Conservation (phyloP, 2,329 filamentous ascomycete genomes). For the Colletotrichum lindemuthianum region DNA sequence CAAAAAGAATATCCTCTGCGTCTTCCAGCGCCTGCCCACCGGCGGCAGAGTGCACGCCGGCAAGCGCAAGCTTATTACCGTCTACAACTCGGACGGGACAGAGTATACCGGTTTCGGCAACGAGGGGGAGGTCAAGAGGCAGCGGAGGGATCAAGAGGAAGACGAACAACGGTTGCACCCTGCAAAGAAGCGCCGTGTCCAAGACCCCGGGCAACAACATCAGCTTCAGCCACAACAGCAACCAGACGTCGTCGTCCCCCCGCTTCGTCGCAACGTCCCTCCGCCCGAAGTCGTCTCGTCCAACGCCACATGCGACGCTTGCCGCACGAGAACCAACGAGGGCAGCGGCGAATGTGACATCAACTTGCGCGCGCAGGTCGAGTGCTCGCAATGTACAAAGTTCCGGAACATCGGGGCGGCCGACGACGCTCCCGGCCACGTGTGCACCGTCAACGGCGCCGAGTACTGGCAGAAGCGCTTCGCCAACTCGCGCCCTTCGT, state of each 20-base stretch:
- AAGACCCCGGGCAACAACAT: too few relatives aligned
- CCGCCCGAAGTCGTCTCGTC: background rate
- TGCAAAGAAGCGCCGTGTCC: too few relatives aligned
- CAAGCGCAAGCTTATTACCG: too few relatives aligned
- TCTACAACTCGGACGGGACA: too few relatives aligned
- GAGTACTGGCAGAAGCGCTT: slow-evolving; percentile 32
- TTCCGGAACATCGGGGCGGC: slow-evolving; percentile 27
- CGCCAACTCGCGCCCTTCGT: slow-evolving; percentile 26
- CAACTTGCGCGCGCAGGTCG: slow-evolving; percentile 29
- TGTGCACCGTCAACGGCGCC: slow-evolving; percentile 22
- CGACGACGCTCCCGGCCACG: slow-evolving; percentile 24
- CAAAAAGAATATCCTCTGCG: too few relatives aligned
- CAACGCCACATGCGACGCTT: slow-evolving; percentile 24
- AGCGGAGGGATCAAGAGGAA: too few relatives aligned
- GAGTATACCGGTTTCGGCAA: too few relatives aligned
- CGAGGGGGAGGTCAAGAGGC: too few relatives aligned
- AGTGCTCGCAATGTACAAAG: slow-evolving; percentile 32
- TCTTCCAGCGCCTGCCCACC: too few relatives aligned
- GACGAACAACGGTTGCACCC: too few relatives aligned
- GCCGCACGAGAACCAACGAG: slow-evolving; percentile 4
- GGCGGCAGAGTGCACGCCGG: too few relatives aligned
- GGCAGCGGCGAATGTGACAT: slow-evolving; percentile 21
- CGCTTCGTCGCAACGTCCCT: slow-evolving; percentile 1
- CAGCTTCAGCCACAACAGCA: background rate
- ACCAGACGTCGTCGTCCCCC: background rate